Evolutionary conservation across 108 stramenopile species (phyloP).

Genomic region (Fragilaria radians): DNA sequence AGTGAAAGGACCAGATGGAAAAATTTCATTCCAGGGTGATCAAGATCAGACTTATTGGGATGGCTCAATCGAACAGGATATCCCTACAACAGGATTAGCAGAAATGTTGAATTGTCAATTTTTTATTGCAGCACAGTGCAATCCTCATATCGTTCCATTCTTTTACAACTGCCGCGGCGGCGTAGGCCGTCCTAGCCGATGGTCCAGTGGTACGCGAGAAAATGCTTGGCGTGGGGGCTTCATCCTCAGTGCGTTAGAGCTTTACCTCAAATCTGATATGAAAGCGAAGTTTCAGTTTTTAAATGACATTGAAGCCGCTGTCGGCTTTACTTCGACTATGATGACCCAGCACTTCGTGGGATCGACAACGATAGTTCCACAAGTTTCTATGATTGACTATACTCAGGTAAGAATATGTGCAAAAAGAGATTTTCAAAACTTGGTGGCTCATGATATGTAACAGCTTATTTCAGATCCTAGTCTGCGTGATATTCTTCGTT

Average conservation of each 20-base stretch:
- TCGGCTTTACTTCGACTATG: constrained; percentile 75
- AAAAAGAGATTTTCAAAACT: no score
- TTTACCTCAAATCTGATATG: constrained; percentile 74
- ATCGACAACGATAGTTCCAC: constrained; percentile 81
- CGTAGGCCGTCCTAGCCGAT: constrained; percentile 70
- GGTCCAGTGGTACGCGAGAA: constrained; percentile 57
- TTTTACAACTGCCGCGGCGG: constrained; percentile 54
- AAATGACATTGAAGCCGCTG: constrained; percentile 77
- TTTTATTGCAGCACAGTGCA: constrained; percentile 80
- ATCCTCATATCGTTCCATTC: constrained; percentile 58
- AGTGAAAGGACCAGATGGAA: constrained; percentile 82
- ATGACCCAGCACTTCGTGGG: constrained; percentile 62
- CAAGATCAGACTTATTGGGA: constrained; percentile 26
- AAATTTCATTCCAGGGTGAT: constrained; percentile 12
- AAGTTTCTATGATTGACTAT: constrained; percentile 64
- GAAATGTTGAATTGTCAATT: constrained; percentile 89
- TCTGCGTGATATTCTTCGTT: constrained; percentile 37
- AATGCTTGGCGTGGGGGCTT: constrained; percentile 75
- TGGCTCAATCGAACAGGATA: constrained; percentile 76
- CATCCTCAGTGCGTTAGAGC: constrained; percentile 18
- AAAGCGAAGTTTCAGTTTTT: constrained; percentile 75
- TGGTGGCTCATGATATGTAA: no score
- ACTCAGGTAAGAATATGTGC: constrained; percentile 31
- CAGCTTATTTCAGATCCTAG: constrained; percentile 57
- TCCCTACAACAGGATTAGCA: constrained; percentile 63